Evolutionary conservation across 179 eudicot genomes (phyloP), one percentile per base, ranked within the genome.

Genomic region (Beta macrorhiza): DNA sequence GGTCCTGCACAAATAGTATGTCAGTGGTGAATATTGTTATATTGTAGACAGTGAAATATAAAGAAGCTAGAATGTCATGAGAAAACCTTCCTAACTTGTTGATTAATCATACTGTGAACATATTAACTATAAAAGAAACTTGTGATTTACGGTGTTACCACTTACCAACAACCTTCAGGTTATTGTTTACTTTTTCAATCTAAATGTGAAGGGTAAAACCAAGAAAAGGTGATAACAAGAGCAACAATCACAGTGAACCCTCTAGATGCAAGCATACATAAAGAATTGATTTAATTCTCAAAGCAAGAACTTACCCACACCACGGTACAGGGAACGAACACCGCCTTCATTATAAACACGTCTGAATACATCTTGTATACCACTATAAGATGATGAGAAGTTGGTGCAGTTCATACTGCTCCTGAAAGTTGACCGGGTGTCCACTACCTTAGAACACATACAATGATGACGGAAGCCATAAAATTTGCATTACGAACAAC

Each of bases 301-400:
- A 22, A 58, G 45, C 8, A 75, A 61, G 59, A 78, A 78, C 83
- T 61, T 91, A 97, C 99, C 97, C 85, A 97, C 88, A 80, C 99
- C 99, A 51, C 99, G 93, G 79, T 97, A 97, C 71, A 97, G 87
- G 59, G 82, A 92, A 67, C 95, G 98, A 11, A 87, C 84, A 85
- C 99, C 99, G 29, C 97, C 97, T 80, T 91, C 91, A 73, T 68
- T 91, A 90, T 97, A 94, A 80, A 94, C 98, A 81, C 87, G 84
- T 84, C 75, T 85, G 67, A 97, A 83, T 6, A 91, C 98, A 88
- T 97, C 89, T 82, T 79, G 87, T 81, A 94, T 91, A 76, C 99
- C 98, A 84, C 71, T 82, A 80, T 97, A 94, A n/a, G 88, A 86
- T 80, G 92, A 82, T 45, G 83, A 89, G 61, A 85, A 56, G n/a